These are phyloP conservation scores for Rhodotorula sp. DNA, from an alignment of 1,284 basidiomycete genomes.

Conservation along the genomic window DNA sequence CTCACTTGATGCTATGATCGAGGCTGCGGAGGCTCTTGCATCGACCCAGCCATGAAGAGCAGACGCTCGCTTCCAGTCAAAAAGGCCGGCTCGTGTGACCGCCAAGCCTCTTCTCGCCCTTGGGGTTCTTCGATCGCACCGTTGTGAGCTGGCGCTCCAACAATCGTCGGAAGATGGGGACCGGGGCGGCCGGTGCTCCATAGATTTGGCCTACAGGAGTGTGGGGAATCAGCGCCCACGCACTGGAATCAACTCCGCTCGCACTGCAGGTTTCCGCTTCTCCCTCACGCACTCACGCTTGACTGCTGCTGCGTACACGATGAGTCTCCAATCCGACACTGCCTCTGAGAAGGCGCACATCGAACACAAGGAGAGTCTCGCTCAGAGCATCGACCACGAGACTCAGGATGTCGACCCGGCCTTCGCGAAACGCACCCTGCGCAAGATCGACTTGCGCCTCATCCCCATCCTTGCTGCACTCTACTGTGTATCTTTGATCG, in stretches of 20 bases:
- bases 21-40: too few species aligned
- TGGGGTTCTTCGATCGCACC: too few species aligned
- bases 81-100: too few species aligned
- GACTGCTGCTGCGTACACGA: neutral
- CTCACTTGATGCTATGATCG: too few species aligned
- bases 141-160: too few species aligned
- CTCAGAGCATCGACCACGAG: neutral
- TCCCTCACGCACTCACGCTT: neutral
- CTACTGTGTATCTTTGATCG: conserved; percentile 48
- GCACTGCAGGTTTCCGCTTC: neutral
- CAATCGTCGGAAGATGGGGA: too few species aligned
- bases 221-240: too few species aligned
- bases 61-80: too few species aligned
- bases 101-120: too few species aligned
- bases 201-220: too few species aligned
- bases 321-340: conserved; percentile 13
- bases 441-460: conserved; percentile 48
- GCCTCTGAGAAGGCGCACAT: conserved; percentile 14
- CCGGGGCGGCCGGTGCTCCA: too few species aligned
- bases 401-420: conserved; percentile 12
- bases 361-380: conserved; percentile 21
- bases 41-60: too few species aligned
- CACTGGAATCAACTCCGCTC: neutral
- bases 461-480: conserved; percentile 49
- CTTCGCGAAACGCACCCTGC: conserved; percentile 25